A percentile compares a stretch with the other conserved stretches of the same genome.
phyloP scores from a whole-genome alignment of 2,329 filamentous ascomycete genomes.

The Coniochaeta hoffmannii region DNA sequence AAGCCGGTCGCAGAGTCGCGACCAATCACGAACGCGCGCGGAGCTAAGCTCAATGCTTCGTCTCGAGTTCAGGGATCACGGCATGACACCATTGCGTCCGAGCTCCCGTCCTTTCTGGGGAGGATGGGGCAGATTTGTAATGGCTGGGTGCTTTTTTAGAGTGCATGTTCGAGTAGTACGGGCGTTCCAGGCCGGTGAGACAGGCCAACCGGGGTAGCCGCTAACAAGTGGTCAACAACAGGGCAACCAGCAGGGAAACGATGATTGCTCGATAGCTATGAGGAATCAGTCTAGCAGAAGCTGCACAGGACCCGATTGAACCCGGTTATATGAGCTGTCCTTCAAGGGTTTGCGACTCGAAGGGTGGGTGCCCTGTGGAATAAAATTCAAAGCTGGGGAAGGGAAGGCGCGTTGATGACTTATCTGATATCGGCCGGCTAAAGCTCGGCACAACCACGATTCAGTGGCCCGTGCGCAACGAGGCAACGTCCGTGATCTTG shows the following conservation, averaged over 20 bases:
- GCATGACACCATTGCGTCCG: background rate
- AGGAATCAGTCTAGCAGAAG: no score
- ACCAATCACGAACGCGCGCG: slow-evolving; percentile 2
- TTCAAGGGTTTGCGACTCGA: background rate
- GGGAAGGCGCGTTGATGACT: background rate
- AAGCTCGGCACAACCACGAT: slow-evolving; percentile 2
- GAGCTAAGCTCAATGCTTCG: slow-evolving; percentile 7
- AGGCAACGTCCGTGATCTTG: background rate
- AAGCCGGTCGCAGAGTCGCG: background rate
- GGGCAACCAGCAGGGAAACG: no score
- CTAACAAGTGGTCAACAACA: background rate
- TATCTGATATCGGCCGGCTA: slow-evolving; percentile 3
- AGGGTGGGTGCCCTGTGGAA: background rate
- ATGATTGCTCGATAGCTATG: no score
- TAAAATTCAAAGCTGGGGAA: background rate
- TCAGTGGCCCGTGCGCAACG: background rate
- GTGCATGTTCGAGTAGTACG: background rate
- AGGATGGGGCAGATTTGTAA: background rate
- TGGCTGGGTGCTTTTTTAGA: background rate
- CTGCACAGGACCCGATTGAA: no score
- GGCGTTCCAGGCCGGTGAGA: background rate
- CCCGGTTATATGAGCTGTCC: no score
- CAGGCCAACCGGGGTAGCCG: background rate
- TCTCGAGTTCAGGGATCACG: background rate
- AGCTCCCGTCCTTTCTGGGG: slow-evolving; percentile 1